Evolutionary conservation across 352 stramenopile species (phyloP).

Genomic region (Globisporangium viniferum): DNA sequence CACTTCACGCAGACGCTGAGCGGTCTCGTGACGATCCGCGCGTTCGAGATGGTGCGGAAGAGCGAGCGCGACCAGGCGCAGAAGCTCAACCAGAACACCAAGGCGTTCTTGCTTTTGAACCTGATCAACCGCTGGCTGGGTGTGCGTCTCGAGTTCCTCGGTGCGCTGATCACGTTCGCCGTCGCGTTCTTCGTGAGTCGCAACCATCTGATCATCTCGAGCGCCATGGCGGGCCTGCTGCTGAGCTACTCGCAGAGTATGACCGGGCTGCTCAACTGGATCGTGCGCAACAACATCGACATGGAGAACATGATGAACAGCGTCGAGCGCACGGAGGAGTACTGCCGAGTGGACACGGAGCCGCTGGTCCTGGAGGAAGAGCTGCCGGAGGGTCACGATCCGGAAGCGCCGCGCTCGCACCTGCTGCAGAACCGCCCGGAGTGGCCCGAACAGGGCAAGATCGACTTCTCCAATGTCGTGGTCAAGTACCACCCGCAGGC

Average conservation of each 20-base stretch:
- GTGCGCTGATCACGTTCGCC: constrained; percentile 86
- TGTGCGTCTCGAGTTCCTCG: constrained; percentile 88
- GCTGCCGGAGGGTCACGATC: neutral
- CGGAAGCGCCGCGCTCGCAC: neutral
- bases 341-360: constrained; percentile 48
- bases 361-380: constrained; percentile 8
- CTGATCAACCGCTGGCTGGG: constrained; percentile 95
- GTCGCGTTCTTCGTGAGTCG: constrained; percentile 89
- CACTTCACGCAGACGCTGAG: constrained; percentile 90
- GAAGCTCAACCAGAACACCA: constrained; percentile 65
- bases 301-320: constrained; percentile 95
- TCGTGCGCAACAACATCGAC: constrained; percentile 91
- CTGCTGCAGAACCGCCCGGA: constrained; percentile 37
- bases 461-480: constrained; percentile 71
- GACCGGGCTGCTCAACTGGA: constrained; percentile 94
- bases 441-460: constrained; percentile 56
- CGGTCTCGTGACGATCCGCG: constrained; percentile 66
- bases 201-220: constrained; percentile 41
- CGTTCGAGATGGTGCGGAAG: constrained; percentile 51
- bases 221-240: constrained; percentile 88
- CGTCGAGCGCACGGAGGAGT: constrained; percentile 80
- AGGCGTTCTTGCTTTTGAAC: constrained; percentile 90
- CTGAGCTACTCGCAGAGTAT: constrained; percentile 93
- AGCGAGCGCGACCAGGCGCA: constrained; percentile 32
- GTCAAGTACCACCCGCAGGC: constrained; percentile 53